Conservation (phyloP, 495 filamentous ascomycete genomes). For the Trichoderma erinaceum region DNA sequence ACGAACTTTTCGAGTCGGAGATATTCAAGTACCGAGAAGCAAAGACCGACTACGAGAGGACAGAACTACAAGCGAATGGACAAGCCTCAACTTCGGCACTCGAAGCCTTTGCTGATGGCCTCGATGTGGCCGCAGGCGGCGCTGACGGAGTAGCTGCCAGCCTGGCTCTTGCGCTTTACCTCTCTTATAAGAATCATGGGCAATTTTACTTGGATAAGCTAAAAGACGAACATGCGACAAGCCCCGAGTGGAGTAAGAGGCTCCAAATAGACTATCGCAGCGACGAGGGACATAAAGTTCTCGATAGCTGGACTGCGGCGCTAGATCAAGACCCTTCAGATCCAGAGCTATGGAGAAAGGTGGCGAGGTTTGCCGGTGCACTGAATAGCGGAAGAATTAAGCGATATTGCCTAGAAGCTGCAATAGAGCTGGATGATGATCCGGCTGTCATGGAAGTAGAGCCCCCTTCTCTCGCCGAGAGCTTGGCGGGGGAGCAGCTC, state of each 20-base stretch:
- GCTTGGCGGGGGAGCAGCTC: constrained; percentile 73
- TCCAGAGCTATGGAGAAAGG: constrained; percentile 85
- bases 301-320: constrained; percentile 65
- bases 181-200: constrained; percentile 92
- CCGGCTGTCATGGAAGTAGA: constrained; percentile 63
- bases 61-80: constrained; percentile 34
- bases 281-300: constrained; percentile 28
- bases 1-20: constrained; percentile 78
- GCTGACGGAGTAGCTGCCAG: constrained; percentile 70
- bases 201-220: constrained; percentile 79
- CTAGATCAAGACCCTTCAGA: constrained; percentile 89
- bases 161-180: constrained; percentile 80
- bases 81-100: constrained; percentile 22
- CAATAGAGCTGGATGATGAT: constrained; percentile 78
- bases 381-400: constrained; percentile 69
- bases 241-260: constrained; percentile 16
- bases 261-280: not conserved
- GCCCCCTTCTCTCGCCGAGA: constrained; percentile 76
- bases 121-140: constrained; percentile 53
- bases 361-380: constrained; percentile 69
- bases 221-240: constrained; percentile 38
- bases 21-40: constrained; percentile 89
- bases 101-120: constrained; percentile 34
- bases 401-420: constrained; percentile 86
- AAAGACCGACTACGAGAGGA: constrained; percentile 65